A percentile compares a stretch with the other conserved stretches of the same genome.
These are phyloP conservation scores for Spinacia oleracea DNA, from an alignment of 179 eudicot genomes.

Conservation along the genomic window DNA sequence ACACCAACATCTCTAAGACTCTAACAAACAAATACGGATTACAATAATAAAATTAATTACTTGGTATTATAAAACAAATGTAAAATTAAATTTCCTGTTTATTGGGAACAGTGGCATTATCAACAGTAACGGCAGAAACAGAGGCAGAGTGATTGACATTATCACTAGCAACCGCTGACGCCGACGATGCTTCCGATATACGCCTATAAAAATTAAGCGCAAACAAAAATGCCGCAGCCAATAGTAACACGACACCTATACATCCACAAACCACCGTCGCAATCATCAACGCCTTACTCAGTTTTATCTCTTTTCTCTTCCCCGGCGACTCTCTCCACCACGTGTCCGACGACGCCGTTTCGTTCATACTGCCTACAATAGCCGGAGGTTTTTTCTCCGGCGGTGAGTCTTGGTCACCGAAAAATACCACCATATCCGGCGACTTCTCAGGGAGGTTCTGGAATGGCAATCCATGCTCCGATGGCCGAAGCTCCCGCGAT, in stretches of 20 bases:
- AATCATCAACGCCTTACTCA: slow-evolving; percentile 25
- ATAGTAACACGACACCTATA: slow-evolving; percentile 33
- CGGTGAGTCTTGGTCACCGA: slow-evolving; percentile 25
- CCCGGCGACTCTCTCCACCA: slow-evolving; percentile 28
- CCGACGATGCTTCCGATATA: background rate
- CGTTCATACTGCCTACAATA: background rate
- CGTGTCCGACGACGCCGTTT: slow-evolving; percentile 5
- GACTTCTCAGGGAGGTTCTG: slow-evolving; percentile 28
- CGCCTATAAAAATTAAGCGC: slow-evolving; percentile 19
- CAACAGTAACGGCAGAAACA: background rate
- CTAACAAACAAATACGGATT: too few relatives aligned
- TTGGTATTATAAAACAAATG: background rate
- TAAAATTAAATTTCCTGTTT: background rate
- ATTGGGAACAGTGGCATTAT: slow-evolving; percentile 11
- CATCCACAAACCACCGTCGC: slow-evolving; percentile 39
- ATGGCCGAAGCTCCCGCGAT: slow-evolving; percentile 42
- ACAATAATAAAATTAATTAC: background rate
- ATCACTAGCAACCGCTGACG: background rate
- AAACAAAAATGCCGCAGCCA: slow-evolving; percentile 30
- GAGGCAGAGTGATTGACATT: slow-evolving; percentile 10
- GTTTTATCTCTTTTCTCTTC: slow-evolving; percentile 14
- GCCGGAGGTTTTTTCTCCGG: slow-evolving; percentile 13
- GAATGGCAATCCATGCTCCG: slow-evolving; percentile 41
- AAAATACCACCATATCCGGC: slow-evolving; percentile 32
- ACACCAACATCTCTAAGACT: background rate